Percentiles rank a stretch among this genome's conserved stretches.
Evolutionary conservation across 1,139 yeast species (phyloP).

Genomic region (Kurtzmaniella quercitrusa): DNA sequence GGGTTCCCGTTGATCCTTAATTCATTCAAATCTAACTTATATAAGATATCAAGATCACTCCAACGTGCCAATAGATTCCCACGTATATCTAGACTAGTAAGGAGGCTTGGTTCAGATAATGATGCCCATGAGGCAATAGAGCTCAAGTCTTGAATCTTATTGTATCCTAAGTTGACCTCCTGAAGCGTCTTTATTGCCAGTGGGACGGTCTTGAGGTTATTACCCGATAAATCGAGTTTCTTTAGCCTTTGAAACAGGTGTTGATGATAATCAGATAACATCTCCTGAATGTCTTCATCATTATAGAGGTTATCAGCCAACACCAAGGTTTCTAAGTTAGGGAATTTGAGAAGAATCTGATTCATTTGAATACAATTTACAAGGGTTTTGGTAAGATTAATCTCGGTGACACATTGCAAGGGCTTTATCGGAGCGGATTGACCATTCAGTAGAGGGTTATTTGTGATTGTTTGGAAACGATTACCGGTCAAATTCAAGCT

Average conservation of each 20-base stretch:
- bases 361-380: constrained; percentile 18
- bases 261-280: constrained; percentile 8
- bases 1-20: constrained; percentile 55
- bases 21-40: constrained; percentile 23
- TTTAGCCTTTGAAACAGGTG: constrained; percentile 1
- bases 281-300: constrained; percentile 16
- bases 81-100: constrained; percentile 39
- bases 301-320: constrained; percentile 45
- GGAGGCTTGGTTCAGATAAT: constrained; percentile 8
- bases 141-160: constrained; percentile 13
- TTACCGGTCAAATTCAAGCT: constrained; percentile 62
- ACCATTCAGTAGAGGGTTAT: constrained; percentile 20
- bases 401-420: constrained; percentile 8
- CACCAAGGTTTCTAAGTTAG: constrained; percentile 36
- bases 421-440: constrained; percentile 2
- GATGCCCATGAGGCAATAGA: neutral
- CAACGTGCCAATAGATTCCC: constrained; percentile 43
- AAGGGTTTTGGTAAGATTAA: constrained; percentile 31
- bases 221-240: constrained; percentile 43
- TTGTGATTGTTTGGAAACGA: constrained; percentile 19
- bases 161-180: constrained; percentile 22
- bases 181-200: constrained; percentile 6
- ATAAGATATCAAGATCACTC: constrained; percentile 42
- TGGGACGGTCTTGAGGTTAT: constrained; percentile 33
- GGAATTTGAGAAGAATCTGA: constrained; percentile 35